Evolutionary conservation across 164 flowering plant genomes (phyloP), one percentile per base, ranked within the genome.

Genomic region (Litsea cubeba): DNA sequence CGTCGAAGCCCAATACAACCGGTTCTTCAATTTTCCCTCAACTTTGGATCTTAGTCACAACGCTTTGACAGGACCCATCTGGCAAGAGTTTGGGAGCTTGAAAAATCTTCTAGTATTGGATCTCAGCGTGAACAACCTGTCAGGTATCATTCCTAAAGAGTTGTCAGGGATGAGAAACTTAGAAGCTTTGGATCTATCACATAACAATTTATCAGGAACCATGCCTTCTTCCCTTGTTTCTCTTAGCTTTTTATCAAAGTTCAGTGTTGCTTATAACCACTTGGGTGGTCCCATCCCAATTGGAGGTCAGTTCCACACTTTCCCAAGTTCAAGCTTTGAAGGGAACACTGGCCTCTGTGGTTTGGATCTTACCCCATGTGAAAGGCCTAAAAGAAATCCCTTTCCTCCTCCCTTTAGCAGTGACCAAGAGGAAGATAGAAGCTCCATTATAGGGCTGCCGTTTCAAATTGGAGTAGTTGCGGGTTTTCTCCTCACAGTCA

Each of bases 261-360:
- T 76, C 8, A 54, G 12, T 79, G 95, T 92, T 17, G 84, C 95
- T 7, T 68, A 83, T 79, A 92, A 92, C 75, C 75, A 80, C 60
- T 30, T 65, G 46, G 17, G 12, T 17, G 94, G 94, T n/a, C 69
- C 79, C 3, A 77, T 88, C 72, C 92, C 94, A 11, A 22, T 82
- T 30, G 90, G 94, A 18, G 84, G 88, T 54, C 94, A 88, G 75
- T 83, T 90, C 62, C 86, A 82, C 62, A 86, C 88, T 8, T 90
- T 87, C 30, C 74, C 84, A 24, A 67, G 1, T 30, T 69, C 85
- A 5, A 85, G 88, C 72, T 90, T 77, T 72, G 79, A 70, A 40
- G 94, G 89, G 4, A 90, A 90, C 66, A 76, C 84, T 7, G 79
- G 78, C 24, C 70, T 90, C 24, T 58, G 65, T 71, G 64, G 73